phyloP scores from a whole-genome alignment of 306 rosid genomes.

The Leucaena leucocephala region DNA sequence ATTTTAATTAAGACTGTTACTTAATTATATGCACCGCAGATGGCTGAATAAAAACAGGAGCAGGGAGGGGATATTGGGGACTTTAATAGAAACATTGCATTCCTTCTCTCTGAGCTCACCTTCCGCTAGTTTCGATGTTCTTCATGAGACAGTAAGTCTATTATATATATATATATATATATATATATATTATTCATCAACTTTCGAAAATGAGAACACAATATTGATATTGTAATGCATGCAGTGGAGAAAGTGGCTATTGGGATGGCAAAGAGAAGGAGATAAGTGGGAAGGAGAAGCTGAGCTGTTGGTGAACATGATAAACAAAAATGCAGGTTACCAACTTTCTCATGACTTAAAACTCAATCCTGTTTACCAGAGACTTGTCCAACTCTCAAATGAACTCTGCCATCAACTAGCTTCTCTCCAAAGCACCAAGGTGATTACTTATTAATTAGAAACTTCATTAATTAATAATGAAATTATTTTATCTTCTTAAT shows the following conservation, averaged over 20 bases:
- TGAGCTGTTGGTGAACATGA: slow-evolving; percentile 51
- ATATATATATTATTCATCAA: not conserved
- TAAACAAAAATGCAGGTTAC: slow-evolving; percentile 50
- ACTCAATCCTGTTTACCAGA: slow-evolving; percentile 35
- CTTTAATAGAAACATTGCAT: slow-evolving; percentile 45
- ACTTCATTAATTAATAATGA: not conserved
- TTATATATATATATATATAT: too few species aligned
- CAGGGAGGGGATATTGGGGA: slow-evolving; percentile 45
- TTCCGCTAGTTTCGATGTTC: not conserved
- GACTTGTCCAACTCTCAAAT: slow-evolving; percentile 50
- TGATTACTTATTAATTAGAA: not conserved
- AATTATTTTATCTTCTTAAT: too few species aligned
- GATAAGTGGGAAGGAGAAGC: slow-evolving; percentile 51
- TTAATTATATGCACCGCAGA: slow-evolving; percentile 29
- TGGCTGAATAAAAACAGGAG: slow-evolving; percentile 33
- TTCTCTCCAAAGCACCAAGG: slow-evolving; percentile 38
- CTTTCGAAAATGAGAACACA: not conserved
- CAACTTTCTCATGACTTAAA: slow-evolving; percentile 31
- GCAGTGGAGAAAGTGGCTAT: slow-evolving; percentile 64
- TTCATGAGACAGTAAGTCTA: slow-evolving; percentile 4
- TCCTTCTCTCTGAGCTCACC: not conserved
- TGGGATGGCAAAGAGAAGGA: slow-evolving; percentile 58
- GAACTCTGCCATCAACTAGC: slow-evolving; percentile 48
- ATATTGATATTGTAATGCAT: not conserved
- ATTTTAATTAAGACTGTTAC: too few species aligned